Base-by-base conservation (phyloP, 495 filamentous ascomycete genomes). In the Venustampulla echinocandica region DNA sequence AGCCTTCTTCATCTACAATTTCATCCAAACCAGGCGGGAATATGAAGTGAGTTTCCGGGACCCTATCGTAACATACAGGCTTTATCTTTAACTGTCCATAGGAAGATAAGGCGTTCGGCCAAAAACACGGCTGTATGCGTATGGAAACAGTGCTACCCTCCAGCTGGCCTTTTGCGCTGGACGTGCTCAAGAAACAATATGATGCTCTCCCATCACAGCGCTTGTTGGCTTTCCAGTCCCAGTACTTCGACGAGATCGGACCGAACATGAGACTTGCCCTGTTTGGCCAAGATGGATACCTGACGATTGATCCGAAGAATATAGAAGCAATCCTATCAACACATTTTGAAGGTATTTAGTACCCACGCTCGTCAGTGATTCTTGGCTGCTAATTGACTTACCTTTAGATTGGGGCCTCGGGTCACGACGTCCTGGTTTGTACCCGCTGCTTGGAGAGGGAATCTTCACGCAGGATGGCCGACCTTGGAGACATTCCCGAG, bases 301-400 rank as follows among this genome's bases (percentile, higher is more conserved):
- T 56, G 15, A 89, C 86, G 1, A 67, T 64, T 34, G 84, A 92
- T 21, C 80, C 79, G 0, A 76, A 84, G 47, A 90, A 89, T 60
- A 61, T 92, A 44, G 79, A 87, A 52, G 70, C 83, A 0, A 63
- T 90, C 2, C 69, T 90, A 5, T 72, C 75, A 0, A 77, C 71
- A 0, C 72, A 79, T 17, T 87, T 90, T 55, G 69, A 80, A 22
- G 68, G 66, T 60, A 60, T 50, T 1, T n/a, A n/a, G 41, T 79
- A 3, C 69, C 66, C 0, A 49, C 14, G n/a, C 17, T 71, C 32
- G 62, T 62, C 34, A 38, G 56, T 21, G 61, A 65, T 40, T 70
- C 79, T 24, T 50, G 52, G 27, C 66, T 70, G 5, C 46, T 80
- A 13, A 30, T 30, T 30, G 27, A 30, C 13, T 30, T 13, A 13